phyloP scores from a whole-genome alignment of 108 stramenopile species.

The Aurantiochytrium sp. region DNA sequence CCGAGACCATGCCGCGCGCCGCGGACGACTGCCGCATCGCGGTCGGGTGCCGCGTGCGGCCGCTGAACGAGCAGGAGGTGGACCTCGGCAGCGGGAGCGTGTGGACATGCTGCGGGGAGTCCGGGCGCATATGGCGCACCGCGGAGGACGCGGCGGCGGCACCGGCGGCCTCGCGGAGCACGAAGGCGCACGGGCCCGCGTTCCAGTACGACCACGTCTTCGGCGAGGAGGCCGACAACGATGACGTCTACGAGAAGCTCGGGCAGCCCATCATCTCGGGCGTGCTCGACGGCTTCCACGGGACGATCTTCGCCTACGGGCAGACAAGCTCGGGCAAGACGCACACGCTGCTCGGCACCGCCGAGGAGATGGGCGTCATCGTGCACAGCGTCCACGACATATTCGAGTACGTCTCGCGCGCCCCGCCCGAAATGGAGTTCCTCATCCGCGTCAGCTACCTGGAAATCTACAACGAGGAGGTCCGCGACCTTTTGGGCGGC shows the following conservation, averaged over 20 bases:
- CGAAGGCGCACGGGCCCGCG: too few species aligned
- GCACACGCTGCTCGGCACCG: slow-evolving; percentile 23
- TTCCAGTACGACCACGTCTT: slow-evolving; percentile 34
- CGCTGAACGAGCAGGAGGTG: slow-evolving; percentile 10
- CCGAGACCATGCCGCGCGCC: not conserved
- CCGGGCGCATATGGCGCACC: not conserved
- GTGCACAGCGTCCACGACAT: slow-evolving; percentile 47
- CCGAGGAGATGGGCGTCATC: not conserved
- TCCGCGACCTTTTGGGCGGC: slow-evolving; percentile 52
- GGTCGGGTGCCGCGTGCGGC: slow-evolving; percentile 24
- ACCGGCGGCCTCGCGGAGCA: too few species aligned
- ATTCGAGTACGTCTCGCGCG: slow-evolving; percentile 48
- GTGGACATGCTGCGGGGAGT: not conserved
- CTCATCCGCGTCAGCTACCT: slow-evolving; percentile 66
- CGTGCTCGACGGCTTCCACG: slow-evolving; percentile 40
- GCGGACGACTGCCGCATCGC: not conserved
- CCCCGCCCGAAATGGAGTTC: slow-evolving; percentile 44
- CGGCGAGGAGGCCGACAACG: not conserved
- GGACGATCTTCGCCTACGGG: slow-evolving; percentile 45
- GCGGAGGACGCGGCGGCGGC: not conserved
- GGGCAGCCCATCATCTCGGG: slow-evolving; percentile 22
- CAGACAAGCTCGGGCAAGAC: slow-evolving; percentile 42
- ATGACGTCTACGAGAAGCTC: slow-evolving; percentile 34
- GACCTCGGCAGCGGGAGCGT: not conserved
- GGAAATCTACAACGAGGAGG: slow-evolving; percentile 69